Base-by-base conservation (phyloP, 1,139 yeast species). In the Scheffersomyces quercinus region DNA sequence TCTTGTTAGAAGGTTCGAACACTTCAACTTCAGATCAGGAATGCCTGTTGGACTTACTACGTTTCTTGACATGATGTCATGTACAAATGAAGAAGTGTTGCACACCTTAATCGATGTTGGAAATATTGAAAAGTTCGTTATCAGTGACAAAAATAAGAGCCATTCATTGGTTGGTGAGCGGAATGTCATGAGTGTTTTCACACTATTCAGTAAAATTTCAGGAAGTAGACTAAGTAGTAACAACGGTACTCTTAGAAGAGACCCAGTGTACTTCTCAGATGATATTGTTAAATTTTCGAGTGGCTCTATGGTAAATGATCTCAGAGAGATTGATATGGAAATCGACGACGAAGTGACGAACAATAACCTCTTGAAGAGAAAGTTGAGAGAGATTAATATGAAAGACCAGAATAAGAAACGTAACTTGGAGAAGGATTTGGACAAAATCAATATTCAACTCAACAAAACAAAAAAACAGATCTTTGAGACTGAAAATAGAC, bases 91-190 rank as follows among this genome's bases (percentile, higher is more conserved):
- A 29, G 75, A 77, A 39, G 73, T 84, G 2, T 72, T 77, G 52
- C 83, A 79, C 52, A 67, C 85, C 1, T 64, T 91, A 43, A 82
- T 90, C 44, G 97, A 91, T 65, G 55, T 75, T 12, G 74, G 74
- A 42, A 70, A 67, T 28, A 75, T 88, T 40, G 96, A 91, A 54
- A 73, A 75, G 26, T 68, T 76, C 0, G 67, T 85, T 0, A 65
- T 90, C 33, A 69, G 73, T 3, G 70, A 80, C 38, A 69, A 81
- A 46, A 52, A 58, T 3, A 47, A 39, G 40, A 38, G 39, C 14
- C 51, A 46, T 3, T 31, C 20, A 6, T 11, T 31, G 10, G 50
- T 20, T 40, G 38, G 5, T 41, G 47, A 29, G 30, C 39, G 28
- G 5, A 79, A 79, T 47, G 84, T 85, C 4, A 54, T 56, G 3